A percentile compares a stretch with the other conserved stretches of the same genome.
These are phyloP conservation scores for Achaetomiella virescens DNA, from an alignment of 495 filamentous ascomycete genomes.

Conservation along the genomic window DNA sequence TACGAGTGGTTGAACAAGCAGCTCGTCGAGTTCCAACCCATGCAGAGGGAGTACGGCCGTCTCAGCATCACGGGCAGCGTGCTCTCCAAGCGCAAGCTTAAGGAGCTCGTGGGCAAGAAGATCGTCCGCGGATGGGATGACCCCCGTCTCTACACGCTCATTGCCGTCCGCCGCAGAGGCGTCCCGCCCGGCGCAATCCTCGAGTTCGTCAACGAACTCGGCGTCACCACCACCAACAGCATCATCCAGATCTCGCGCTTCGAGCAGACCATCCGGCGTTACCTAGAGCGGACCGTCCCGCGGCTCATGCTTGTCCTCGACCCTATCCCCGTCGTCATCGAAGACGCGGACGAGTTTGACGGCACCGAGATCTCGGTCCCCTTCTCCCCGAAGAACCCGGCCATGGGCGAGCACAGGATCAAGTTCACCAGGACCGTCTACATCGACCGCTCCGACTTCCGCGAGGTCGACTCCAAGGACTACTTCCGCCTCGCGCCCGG, in stretches of 20 bases:
- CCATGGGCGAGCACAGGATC: slow-evolving; percentile 54
- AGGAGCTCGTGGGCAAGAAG: slow-evolving; percentile 64
- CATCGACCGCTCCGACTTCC: slow-evolving; percentile 90
- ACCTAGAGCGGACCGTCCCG: slow-evolving; percentile 78
- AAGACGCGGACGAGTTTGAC: slow-evolving; percentile 65
- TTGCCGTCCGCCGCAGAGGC: slow-evolving; percentile 73
- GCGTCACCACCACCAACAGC: slow-evolving; percentile 69
- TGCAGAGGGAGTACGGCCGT: slow-evolving; percentile 74
- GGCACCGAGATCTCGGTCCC: slow-evolving; percentile 52
- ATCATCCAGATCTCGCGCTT: slow-evolving; percentile 70
- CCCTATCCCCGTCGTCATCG: slow-evolving; percentile 71
- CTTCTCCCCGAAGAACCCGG: slow-evolving; percentile 68
- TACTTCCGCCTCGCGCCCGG: slow-evolving; percentile 93
- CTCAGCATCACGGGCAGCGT: slow-evolving; percentile 77
- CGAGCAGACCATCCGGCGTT: slow-evolving; percentile 70
- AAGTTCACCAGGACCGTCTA: slow-evolving; percentile 82
- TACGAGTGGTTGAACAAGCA: slow-evolving; percentile 82
- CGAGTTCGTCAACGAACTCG: slow-evolving; percentile 80
- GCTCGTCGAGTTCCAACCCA: slow-evolving; percentile 68
- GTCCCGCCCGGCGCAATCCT: slow-evolving; percentile 82
- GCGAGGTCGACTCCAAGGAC: slow-evolving; percentile 73
- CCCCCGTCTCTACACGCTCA: slow-evolving; percentile 83
- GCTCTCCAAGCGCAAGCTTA: slow-evolving; percentile 76
- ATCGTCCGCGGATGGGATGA: slow-evolving; percentile 84
- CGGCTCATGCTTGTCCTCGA: slow-evolving; percentile 82